A percentile compares a stretch with the other conserved stretches of the same genome.
phyloP scores from a whole-genome alignment of 148 eudicot species.

The Gaultheria prostrata region DNA sequence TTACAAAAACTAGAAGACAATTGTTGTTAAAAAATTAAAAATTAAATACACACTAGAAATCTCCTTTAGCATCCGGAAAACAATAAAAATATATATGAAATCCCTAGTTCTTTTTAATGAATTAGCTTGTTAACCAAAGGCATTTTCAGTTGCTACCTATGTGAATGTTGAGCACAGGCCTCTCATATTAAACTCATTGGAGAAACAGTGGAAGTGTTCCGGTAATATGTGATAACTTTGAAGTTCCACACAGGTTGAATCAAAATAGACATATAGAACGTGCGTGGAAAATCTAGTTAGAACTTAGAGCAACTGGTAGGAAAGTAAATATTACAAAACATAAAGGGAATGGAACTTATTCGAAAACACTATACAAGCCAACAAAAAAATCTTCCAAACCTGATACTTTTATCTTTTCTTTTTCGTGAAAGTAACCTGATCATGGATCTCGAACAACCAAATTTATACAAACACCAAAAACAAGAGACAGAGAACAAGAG shows the following conservation, averaged over 20 bases:
- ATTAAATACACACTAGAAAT: background rate
- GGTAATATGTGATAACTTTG: background rate
- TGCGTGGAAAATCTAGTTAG: background rate
- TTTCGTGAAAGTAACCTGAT: background rate
- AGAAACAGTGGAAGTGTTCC: background rate
- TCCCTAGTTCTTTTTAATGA: background rate
- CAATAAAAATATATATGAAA: background rate
- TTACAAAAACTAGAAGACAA: background rate
- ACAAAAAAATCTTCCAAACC: background rate
- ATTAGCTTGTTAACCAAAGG: background rate
- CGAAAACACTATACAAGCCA: background rate
- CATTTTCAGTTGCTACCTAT: background rate
- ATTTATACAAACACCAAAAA: background rate
- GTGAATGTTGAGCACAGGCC: background rate
- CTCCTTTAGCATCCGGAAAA: background rate
- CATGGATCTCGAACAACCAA: background rate
- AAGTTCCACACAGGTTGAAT: background rate
- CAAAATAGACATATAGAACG: background rate
- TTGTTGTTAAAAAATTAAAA: background rate
- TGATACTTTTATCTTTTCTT: background rate
- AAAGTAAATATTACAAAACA: background rate
- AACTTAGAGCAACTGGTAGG: background rate
- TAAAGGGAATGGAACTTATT: background rate
- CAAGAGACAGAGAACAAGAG: background rate
- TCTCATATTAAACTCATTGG: background rate